phyloP scores from a whole-genome alignment of 805 yeast genomes.

The Osmozyma mogii region DNA sequence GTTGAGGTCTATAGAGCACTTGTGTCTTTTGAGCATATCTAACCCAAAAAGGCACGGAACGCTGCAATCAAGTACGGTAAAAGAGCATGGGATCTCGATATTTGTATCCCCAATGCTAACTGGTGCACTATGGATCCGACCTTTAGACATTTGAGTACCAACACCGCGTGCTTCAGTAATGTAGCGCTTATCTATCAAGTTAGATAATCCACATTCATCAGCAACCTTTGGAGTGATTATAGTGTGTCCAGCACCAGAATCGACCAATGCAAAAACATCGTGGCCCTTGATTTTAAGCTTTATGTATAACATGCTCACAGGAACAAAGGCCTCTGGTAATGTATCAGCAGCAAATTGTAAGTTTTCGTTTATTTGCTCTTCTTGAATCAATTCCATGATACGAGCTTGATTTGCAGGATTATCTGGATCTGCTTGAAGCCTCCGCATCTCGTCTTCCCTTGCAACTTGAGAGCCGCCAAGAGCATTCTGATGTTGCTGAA shows the following conservation, averaged over 20 bases:
- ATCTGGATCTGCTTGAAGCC: conserved; percentile 58
- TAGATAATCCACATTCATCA: conserved; percentile 57
- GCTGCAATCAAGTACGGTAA: conserved; percentile 48
- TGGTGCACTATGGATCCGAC: conserved; percentile 85
- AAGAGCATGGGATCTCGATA: conserved; percentile 34
- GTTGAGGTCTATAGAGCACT: conserved; percentile 70
- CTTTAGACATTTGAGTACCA: conserved; percentile 71
- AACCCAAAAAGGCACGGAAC: conserved; percentile 79
- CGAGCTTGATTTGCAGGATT: conserved; percentile 59
- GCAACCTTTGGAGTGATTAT: conserved; percentile 76
- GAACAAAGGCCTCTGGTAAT: conserved; percentile 83
- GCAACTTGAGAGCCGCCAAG: conserved; percentile 12
- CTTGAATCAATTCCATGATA: conserved; percentile 60
- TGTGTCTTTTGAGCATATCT: conserved; percentile 85
- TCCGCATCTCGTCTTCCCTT: conserved; percentile 38
- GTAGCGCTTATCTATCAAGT: conserved; percentile 72
- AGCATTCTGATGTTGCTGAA: conserved; percentile 26
- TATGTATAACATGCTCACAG: conserved; percentile 78
- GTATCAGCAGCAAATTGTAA: conserved; percentile 73
- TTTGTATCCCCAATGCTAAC: conserved; percentile 57
- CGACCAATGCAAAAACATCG: conserved; percentile 87
- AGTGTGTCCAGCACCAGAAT: conserved; percentile 91
- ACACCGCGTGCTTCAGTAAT: conserved; percentile 86
- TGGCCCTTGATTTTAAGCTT: conserved; percentile 70
- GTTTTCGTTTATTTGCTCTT: conserved; percentile 72